Evolutionary conservation across 371 early-diverging fungal genomes (phyloP), one percentile per base, ranked within the genome.

Genomic region (Mortierella sp.): DNA sequence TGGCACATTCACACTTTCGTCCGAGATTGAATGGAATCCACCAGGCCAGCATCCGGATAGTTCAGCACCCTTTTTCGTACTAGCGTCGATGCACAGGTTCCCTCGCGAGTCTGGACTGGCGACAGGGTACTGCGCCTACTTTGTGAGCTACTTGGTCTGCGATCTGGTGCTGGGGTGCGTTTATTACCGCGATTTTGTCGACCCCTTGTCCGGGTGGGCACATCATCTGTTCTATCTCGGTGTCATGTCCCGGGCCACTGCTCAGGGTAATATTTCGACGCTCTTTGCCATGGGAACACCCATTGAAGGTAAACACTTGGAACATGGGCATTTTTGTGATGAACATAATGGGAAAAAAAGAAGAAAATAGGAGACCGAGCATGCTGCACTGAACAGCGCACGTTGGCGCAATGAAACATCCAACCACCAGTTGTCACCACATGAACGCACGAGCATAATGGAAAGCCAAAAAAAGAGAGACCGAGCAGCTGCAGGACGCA

Each of bases 171-270:
- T 91, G 71, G 93, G 93, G 6, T 44, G 65, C 43, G 38, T 89
- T 16, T 88, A 88, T 43, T 93, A 93, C 74, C 87, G 87, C 16
- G 76, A 77, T 16, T 87, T 88, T 44, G 82, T 93, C 74, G 90
- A 89, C 48, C 70, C 88, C 1, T 80, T 93, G 27, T 91, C 91
- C 21, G 92, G 92, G 10, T 93, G 93, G 93, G 71, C 88, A 18
- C 93, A 93, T 76, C 93, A 93, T 73, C 75, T 90, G 29, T 83
- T 81, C 12, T 93, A 93, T 73, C 58, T 84, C 4, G 75, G 56
- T 18, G 77, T 84, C n/a, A 72, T 84, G 54, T 80, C 84, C 58
- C 70, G 41, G 18, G 81, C 78, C 24, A 73, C 81, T n/a, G 48
- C 70, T 24, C 81, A 84, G 41, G 78, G 72, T 35, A 77, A 81